Evolutionary conservation across 1,139 yeast genomes (phyloP).

Genomic region (Lodderomyces jiufengensis): DNA sequence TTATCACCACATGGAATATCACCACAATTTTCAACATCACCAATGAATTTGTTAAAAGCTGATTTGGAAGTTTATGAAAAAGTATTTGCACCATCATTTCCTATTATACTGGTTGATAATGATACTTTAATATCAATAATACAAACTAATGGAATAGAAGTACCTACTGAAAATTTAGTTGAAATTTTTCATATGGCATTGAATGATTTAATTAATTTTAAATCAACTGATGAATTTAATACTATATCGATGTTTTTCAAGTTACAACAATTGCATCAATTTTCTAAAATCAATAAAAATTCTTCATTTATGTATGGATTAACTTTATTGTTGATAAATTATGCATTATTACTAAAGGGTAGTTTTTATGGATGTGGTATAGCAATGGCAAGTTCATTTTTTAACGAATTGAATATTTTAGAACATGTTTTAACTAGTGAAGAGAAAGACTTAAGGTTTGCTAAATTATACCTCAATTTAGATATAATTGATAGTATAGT

Average conservation of each 20-base stretch:
- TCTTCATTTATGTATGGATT: constrained; percentile 40
- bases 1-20: constrained; percentile 6
- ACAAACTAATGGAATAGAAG: constrained; percentile 27
- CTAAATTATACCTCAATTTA: constrained; percentile 48
- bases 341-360: constrained; percentile 54
- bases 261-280: constrained; percentile 44
- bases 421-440: constrained; percentile 22
- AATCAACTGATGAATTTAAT: constrained; percentile 26
- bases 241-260: constrained; percentile 38
- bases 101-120: constrained; percentile 53
- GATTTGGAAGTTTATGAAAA: constrained; percentile 44
- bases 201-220: constrained; percentile 42
- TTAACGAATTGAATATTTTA: constrained; percentile 56
- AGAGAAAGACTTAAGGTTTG: constrained; percentile 22
- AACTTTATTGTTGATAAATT: constrained; percentile 51
- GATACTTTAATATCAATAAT: constrained; percentile 17
- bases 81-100: constrained; percentile 52
- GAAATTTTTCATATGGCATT: constrained; percentile 52
- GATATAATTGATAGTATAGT: constrained; percentile 45
- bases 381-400: constrained; percentile 49
- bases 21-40: constrained; percentile 9
- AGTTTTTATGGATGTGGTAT: constrained; percentile 55
- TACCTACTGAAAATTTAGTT: constrained; percentile 30
- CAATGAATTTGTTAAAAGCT: constrained; percentile 14
- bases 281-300: constrained; percentile 26